Base-by-base conservation (phyloP, 2,329 filamentous ascomycete genomes). In the Tolypocladium album region DNA sequence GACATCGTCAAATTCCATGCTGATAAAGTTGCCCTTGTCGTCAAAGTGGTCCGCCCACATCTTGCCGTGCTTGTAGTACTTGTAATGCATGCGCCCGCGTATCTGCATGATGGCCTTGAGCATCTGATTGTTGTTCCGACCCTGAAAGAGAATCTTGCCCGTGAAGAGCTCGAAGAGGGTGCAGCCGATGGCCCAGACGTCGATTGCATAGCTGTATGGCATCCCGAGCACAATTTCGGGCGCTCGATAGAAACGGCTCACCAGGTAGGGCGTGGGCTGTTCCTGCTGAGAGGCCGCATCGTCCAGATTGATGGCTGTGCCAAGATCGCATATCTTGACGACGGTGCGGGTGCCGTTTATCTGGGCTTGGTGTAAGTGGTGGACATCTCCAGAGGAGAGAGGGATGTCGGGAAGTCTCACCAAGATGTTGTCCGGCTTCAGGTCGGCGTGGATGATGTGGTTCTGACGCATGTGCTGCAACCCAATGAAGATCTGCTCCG, bases 221-320 rank as follows among this genome's bases (percentile, higher is more conserved):
- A 97, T 92, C n/a, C 94, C 94, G 4, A 99, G 82, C 63, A 99
- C 96, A 70, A 99, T 91, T 76, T 99, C 94, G 2, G 95, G 94
- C 4, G 94, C 94, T 62, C 94, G 88, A 73, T 99, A 99, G 76
- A 97, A 99, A 60, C 95, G 88, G 77, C 92, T 97, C 70, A 97
- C 92, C 1, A 99, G 86, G 70, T 97, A 97, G 15, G 92, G 92
- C 0, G 92, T 96, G 63, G 96, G 89, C 69, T 96, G 91, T 64
- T 89, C 94, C 61, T 85, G 81, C 12, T 82, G 80, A n/a, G 81
- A 85, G 24, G 82, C 82, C 1, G 83, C 83, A 67, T 99, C 94
- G 15, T 89, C 88, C 59, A 88, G 87, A 68, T 96, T 89, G 60
- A 93, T 93, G 36, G 94, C 94, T n/a, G 94, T 97, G 59, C 94